Percentiles rank a stretch among this genome's conserved stretches.
phyloP scores from a whole-genome alignment of 163 green algal genomes.

The Scenedesmus sp. region DNA sequence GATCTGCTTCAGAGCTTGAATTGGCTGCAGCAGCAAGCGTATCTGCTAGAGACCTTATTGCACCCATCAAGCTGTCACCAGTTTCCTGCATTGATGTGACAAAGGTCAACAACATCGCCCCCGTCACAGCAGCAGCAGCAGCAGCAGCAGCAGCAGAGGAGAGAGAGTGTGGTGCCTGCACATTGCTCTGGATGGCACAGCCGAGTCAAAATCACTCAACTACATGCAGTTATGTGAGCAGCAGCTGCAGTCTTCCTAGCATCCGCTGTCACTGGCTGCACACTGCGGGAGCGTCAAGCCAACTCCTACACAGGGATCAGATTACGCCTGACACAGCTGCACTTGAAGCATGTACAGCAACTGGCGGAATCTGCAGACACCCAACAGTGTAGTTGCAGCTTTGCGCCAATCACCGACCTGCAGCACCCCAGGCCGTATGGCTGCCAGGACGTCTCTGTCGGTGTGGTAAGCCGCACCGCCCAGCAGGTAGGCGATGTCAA shows the following conservation, averaged over 20 bases:
- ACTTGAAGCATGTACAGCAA: no score
- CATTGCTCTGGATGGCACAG: no score
- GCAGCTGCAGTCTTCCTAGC: neutral
- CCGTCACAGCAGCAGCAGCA: neutral
- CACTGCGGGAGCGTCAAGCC: no score
- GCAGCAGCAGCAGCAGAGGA: neutral
- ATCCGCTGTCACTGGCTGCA: no score
- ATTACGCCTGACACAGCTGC: neutral
- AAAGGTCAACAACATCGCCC: no score
- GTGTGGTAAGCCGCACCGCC: slow-evolving; percentile 84
- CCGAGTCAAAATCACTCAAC: no score
- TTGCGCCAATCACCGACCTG: no score
- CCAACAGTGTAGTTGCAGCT: no score
- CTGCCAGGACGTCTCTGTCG: slow-evolving; percentile 64
- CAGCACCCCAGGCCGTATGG: slow-evolving; percentile 77
- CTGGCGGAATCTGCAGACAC: no score
- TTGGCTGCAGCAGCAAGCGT: slow-evolving; percentile 54
- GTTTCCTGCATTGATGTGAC: slow-evolving; percentile 62
- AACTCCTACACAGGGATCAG: no score
- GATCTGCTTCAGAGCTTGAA: neutral
- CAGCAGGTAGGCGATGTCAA: slow-evolving; percentile 84
- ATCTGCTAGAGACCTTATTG: slow-evolving; percentile 61
- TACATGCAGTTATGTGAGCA: neutral
- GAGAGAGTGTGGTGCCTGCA: no score
- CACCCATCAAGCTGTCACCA: slow-evolving; percentile 71